Percentiles rank a stretch among this genome's conserved stretches.
Evolutionary conservation across 2,329 filamentous ascomycete genomes (phyloP).

Genomic region (Hymenoscyphus scutula): DNA sequence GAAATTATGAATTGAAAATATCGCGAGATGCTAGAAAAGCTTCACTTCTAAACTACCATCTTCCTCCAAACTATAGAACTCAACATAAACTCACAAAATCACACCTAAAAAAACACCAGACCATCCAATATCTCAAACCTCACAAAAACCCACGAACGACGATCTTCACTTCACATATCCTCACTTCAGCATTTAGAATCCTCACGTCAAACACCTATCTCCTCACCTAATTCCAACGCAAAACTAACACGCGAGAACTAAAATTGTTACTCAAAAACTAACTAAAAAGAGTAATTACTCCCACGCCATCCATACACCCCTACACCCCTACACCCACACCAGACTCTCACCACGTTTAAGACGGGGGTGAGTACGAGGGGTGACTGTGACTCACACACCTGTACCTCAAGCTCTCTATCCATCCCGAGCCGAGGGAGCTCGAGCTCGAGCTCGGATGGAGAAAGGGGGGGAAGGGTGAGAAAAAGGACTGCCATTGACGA

Average conservation of each 20-base stretch:
- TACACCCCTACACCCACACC: background rate
- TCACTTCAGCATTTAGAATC: too few relatives aligned
- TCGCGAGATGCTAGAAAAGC: too few relatives aligned
- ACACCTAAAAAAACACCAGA: background rate
- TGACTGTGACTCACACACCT: background rate
- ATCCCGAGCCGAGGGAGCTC: background rate
- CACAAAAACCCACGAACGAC: background rate
- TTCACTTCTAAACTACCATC: too few relatives aligned
- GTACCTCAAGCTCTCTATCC: background rate
- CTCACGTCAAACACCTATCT: background rate
- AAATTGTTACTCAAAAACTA: too few relatives aligned
- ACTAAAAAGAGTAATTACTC: too few relatives aligned
- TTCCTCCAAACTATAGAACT: too few relatives aligned
- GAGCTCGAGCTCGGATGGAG: background rate
- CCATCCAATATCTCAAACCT: background rate
- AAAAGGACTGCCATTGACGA: slow-evolving; percentile 6
- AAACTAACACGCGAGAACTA: too few relatives aligned
- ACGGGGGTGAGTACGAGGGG: too few relatives aligned
- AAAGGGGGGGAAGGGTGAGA: background rate
- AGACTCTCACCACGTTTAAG: background rate
- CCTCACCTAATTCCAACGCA: background rate
- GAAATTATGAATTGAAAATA: too few relatives aligned
- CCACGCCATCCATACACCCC: background rate
- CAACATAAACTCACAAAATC: background rate
- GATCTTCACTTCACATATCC: background rate